These are phyloP conservation scores for Setaria viridis DNA, from an alignment of 202 grass and related monocot species.

Conservation along the genomic window DNA sequence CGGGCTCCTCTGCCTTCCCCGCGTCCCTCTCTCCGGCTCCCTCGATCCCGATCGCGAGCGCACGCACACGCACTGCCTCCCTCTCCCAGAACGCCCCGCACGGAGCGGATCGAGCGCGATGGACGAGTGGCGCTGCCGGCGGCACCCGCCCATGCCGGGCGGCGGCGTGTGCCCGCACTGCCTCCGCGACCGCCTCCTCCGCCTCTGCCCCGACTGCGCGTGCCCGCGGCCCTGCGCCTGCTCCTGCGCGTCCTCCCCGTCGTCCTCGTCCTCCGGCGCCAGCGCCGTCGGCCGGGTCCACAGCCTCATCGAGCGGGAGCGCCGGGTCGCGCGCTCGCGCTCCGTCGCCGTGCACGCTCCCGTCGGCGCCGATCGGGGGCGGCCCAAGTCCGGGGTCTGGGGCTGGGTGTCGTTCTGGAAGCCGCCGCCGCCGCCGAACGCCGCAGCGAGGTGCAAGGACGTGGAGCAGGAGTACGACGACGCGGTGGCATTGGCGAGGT, in stretches of 20 bases:
- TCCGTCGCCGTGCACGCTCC: slow-evolving; percentile 37
- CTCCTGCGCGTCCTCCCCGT: slow-evolving; percentile 33
- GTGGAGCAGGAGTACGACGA: slow-evolving; percentile 30
- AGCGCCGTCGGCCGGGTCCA: slow-evolving; percentile 29
- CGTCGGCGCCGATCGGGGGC: background rate
- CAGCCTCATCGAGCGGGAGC: slow-evolving; percentile 61
- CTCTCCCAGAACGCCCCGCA: background rate
- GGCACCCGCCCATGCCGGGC: slow-evolving; percentile 46
- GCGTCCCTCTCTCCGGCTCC: background rate
- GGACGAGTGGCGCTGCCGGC: slow-evolving; percentile 66
- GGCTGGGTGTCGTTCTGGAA: slow-evolving; percentile 60
- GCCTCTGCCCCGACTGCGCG: slow-evolving; percentile 86
- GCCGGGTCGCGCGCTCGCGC: slow-evolving; percentile 49
- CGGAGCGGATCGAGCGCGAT: slow-evolving; percentile 36
- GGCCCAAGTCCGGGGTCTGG: slow-evolving; percentile 45
- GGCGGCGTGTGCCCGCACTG: slow-evolving; percentile 74
- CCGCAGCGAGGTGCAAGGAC: slow-evolving; percentile 1
- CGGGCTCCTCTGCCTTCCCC: slow-evolving; percentile 11
- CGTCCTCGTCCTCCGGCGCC: slow-evolving; percentile 42
- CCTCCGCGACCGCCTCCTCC: slow-evolving; percentile 77
- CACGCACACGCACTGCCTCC: background rate
- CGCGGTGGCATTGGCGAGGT: slow-evolving; percentile 48
- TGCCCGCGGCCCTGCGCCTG: slow-evolving; percentile 64
- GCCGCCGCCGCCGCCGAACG: background rate
- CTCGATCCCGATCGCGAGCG: slow-evolving; percentile 21